A percentile compares a stretch with the other conserved stretches of the same genome.
These are phyloP conservation scores for Dendrocalamus latiflorus DNA, from an alignment of 202 grass and related monocot genomes.

Conservation along the genomic window DNA sequence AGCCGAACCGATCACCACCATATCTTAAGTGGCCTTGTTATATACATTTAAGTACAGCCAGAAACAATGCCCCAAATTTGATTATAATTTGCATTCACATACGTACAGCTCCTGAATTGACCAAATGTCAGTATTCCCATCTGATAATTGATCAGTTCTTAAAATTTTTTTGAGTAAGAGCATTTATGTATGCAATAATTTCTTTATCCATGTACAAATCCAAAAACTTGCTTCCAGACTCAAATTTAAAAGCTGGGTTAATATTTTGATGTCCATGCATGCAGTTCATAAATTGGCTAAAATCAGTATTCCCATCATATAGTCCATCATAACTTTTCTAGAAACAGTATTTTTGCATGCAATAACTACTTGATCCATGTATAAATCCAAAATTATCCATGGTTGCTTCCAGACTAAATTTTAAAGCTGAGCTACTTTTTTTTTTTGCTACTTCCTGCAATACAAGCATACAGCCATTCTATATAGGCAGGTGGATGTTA, in stretches of 20 bases:
- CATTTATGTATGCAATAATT: too few relatives aligned
- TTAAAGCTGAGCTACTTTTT: background rate
- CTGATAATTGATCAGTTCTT: too few relatives aligned
- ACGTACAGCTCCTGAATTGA: too few relatives aligned
- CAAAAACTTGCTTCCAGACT: background rate
- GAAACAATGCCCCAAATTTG: background rate
- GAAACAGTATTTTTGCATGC: background rate
- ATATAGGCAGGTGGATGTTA: background rate
- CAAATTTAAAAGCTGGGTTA: background rate
- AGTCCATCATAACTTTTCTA: background rate
- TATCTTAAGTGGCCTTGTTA: background rate
- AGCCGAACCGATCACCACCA: too few relatives aligned
- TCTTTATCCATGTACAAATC: too few relatives aligned
- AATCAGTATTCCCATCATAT: background rate
- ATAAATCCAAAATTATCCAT: background rate
- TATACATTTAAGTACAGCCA: background rate
- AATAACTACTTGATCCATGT: background rate
- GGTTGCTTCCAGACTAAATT: background rate
- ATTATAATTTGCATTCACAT: too few relatives aligned
- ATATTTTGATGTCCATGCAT: background rate
- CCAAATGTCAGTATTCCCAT: too few relatives aligned
- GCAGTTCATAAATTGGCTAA: background rate
- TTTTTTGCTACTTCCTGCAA: background rate
- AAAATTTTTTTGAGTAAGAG: too few relatives aligned
- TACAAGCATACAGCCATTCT: slow-evolving; percentile 15